Percentiles rank a stretch among this genome's conserved stretches.
Conservation (phyloP, 2,329 filamentous ascomycete genomes). For the Penicillium sp. region DNA sequence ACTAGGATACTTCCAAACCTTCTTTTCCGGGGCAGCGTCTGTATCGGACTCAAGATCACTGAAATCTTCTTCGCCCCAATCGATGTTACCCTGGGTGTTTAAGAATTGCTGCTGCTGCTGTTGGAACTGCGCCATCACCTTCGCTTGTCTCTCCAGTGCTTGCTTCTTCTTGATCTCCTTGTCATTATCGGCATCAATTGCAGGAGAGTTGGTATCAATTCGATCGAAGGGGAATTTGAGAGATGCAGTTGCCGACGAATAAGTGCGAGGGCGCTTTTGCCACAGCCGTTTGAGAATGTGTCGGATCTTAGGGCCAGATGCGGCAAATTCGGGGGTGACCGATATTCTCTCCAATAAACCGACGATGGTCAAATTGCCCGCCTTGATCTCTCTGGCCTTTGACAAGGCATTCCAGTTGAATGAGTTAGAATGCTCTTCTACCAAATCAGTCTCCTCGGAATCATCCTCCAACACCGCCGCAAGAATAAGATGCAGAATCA, state of each 20-base stretch:
- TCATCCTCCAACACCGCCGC: conserved; percentile 83
- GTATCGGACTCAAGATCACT: conserved; percentile 59
- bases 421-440: conserved; percentile 55
- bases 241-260: conserved; percentile 64
- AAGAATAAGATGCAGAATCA: conserved; percentile 82
- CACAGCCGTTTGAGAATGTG: conserved; percentile 82
- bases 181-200: conserved; percentile 57
- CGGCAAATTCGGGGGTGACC: conserved; percentile 71
- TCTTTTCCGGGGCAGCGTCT: conserved; percentile 60
- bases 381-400: conserved; percentile 53
- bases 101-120: conserved; percentile 95
- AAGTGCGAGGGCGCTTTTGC: conserved; percentile 73
- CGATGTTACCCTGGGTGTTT: conserved; percentile 79
- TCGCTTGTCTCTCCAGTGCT: conserved; percentile 82
- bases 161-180: conserved; percentile 85
- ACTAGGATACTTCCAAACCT: conserved; percentile 83
- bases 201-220: conserved; percentile 80
- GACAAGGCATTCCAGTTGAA: conserved; percentile 72
- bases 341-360: conserved; percentile 54
- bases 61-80: conserved; percentile 83
- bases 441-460: conserved; percentile 54
- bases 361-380: conserved; percentile 50
- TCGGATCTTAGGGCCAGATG: conserved; percentile 79
- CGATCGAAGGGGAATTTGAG: conserved; percentile 68
- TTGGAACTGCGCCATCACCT: conserved; percentile 97